A percentile compares a stretch with the other conserved stretches of the same genome.
These are phyloP conservation scores for Penicillium waksmanii DNA, from an alignment of 495 filamentous ascomycete species.

Conservation along the genomic window DNA sequence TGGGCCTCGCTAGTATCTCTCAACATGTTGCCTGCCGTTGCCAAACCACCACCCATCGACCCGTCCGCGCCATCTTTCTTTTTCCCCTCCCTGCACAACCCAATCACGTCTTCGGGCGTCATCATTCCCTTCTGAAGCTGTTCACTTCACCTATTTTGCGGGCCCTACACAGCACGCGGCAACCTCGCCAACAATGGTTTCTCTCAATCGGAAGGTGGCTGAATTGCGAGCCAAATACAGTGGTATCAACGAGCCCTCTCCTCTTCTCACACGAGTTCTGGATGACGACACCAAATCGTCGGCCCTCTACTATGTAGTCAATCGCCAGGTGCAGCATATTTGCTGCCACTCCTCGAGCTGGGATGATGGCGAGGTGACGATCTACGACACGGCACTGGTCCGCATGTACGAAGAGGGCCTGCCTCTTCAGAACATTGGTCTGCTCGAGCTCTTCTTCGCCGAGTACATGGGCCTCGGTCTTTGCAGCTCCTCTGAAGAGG, in stretches of 20 bases:
- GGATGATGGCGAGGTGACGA: constrained; percentile 44
- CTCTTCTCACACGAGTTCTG: background rate
- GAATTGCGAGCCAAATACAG: background rate
- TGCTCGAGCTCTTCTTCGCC: constrained; percentile 43
- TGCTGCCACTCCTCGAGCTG: constrained; percentile 38
- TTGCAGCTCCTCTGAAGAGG: background rate
- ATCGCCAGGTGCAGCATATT: constrained; percentile 36
- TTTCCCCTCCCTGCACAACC: no score
- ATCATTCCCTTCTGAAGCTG: background rate
- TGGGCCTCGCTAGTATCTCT: no score
- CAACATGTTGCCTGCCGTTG: no score
- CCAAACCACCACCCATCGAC: no score
- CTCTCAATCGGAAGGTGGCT: background rate
- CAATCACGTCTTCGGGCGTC: no score
- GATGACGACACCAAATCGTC: background rate
- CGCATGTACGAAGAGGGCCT: constrained; percentile 34
- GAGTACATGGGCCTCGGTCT: constrained; percentile 32
- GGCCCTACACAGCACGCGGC: no score
- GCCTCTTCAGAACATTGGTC: constrained; percentile 28
- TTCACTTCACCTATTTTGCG: background rate
- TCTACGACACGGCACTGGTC: constrained; percentile 45
- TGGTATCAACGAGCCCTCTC: background rate
- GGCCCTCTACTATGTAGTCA: constrained; percentile 31
- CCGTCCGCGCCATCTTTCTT: no score
- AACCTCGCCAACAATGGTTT: background rate